Evolutionary conservation across 2,329 filamentous ascomycete species (phyloP).

Genomic region (Pseudocercospora eumusae): DNA sequence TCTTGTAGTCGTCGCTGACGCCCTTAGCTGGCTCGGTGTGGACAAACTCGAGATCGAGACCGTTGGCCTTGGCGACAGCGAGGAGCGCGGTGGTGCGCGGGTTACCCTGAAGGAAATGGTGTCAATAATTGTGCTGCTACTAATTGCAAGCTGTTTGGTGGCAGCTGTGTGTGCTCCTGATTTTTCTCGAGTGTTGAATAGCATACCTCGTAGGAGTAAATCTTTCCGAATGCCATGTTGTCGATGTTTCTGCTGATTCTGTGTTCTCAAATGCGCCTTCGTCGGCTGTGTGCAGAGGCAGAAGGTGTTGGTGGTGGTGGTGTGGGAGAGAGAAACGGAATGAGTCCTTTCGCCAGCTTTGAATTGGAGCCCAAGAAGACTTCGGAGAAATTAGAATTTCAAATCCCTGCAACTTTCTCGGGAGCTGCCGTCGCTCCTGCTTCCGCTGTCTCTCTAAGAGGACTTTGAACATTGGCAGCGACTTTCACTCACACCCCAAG

Average conservation of each 20-base stretch:
- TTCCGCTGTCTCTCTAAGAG: not conserved
- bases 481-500: not conserved
- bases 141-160: slow-evolving; percentile 12
- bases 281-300: slow-evolving; percentile 31
- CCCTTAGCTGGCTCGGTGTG: slow-evolving; percentile 66
- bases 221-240: slow-evolving; percentile 76
- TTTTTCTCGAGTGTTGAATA: slow-evolving; percentile 14
- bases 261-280: slow-evolving; percentile 34
- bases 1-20: slow-evolving; percentile 73
- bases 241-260: slow-evolving; percentile 18
- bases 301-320: slow-evolving; percentile 13
- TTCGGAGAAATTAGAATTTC: not conserved
- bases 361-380: not conserved
- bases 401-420: not conserved
- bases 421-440: not conserved
- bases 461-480: not conserved
- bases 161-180: slow-evolving; percentile 15
- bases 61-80: slow-evolving; percentile 96
- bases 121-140: slow-evolving; percentile 5
- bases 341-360: slow-evolving; percentile 1
- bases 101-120: slow-evolving; percentile 66
- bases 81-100: slow-evolving; percentile 83
- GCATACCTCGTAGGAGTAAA: slow-evolving; percentile 82
- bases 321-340: slow-evolving; percentile 5
- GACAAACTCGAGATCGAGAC: slow-evolving; percentile 85